A percentile compares a stretch with the other conserved stretches of the same genome.
Conservation (phyloP, 108 stramenopile species). For the Stephanodiscus triporus region DNA sequence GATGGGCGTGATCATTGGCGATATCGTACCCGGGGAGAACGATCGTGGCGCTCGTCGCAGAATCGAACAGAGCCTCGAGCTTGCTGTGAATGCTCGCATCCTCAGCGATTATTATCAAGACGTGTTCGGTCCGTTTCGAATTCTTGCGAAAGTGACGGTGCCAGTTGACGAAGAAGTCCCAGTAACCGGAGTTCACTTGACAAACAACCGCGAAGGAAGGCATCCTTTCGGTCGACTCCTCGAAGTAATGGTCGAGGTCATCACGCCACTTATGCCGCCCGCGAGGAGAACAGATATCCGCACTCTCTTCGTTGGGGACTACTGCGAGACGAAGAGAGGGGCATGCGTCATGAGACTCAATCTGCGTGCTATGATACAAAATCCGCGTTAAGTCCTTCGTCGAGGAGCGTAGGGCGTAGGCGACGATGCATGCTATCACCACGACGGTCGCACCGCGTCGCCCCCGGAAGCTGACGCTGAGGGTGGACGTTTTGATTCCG, state of each 20-base stretch:
- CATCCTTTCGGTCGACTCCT: background rate
- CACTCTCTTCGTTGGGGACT: background rate
- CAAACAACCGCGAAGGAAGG: conserved; percentile 21
- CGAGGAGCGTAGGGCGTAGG: background rate
- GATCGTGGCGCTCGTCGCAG: background rate
- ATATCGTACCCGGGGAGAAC: conserved; percentile 13
- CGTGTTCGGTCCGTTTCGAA: background rate
- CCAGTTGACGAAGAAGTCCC: conserved; percentile 44
- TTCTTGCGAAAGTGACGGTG: conserved; percentile 7
- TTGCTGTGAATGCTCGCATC: conserved; percentile 19
- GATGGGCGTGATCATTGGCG: background rate
- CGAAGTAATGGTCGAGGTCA: background rate
- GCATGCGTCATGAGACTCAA: background rate
- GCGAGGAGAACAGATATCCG: conserved; percentile 7
- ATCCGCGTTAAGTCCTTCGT: background rate
- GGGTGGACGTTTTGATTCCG: no score
- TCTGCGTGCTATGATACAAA: background rate
- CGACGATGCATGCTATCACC: background rate
- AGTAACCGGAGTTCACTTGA: conserved; percentile 29
- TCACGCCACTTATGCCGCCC: conserved; percentile 10
- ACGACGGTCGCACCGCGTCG: conserved; percentile 4
- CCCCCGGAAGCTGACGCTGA: no score
- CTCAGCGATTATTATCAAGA: conserved; percentile 33
- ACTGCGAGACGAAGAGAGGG: background rate
- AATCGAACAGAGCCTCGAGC: background rate